phyloP scores from a whole-genome alignment of 2,329 filamentous ascomycete genomes.

The Arthroderma sp. region DNA sequence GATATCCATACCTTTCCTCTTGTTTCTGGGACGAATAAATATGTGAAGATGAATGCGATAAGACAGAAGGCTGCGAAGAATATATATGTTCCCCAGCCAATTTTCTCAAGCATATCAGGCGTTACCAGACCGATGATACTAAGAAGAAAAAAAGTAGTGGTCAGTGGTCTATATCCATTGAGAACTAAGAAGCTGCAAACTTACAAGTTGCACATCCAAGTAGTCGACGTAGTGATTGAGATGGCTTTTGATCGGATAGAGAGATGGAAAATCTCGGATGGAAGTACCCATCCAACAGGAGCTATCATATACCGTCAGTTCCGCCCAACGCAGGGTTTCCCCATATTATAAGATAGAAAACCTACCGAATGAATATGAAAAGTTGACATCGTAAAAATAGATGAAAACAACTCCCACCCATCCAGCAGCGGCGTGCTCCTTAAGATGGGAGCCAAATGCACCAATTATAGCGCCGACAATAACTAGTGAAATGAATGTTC shows the following conservation, averaged over 20 bases:
- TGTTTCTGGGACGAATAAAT: conserved; percentile 28
- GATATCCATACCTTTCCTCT: conserved; percentile 23
- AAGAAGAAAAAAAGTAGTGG: not conserved
- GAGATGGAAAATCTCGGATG: conserved; percentile 30
- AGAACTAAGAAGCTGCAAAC: conserved; percentile 8
- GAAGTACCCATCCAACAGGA: conserved; percentile 30
- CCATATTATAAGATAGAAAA: not conserved
- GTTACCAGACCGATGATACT: conserved; percentile 29
- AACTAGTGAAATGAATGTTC: conserved; percentile 27
- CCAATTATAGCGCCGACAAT: conserved; percentile 28
- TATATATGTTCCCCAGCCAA: conserved; percentile 30
- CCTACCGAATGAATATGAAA: conserved; percentile 29
- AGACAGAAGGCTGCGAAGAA: conserved; percentile 31
- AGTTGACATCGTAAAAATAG: conserved; percentile 30
- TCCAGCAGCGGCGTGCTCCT: conserved; percentile 23
- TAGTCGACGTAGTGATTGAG: conserved; percentile 29
- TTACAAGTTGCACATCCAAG: conserved; percentile 32
- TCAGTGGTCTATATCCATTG: not conserved
- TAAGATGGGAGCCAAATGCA: conserved; percentile 21
- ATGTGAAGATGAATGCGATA: conserved; percentile 25
- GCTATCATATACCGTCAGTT: conserved; percentile 16
- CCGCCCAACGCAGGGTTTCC: not conserved
- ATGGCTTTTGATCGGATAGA: conserved; percentile 29
- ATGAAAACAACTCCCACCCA: conserved; percentile 31
- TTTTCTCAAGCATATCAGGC: conserved; percentile 28